Evolutionary conservation across 306 rosid genomes (phyloP), one percentile per base, ranked within the genome.

Genomic region (Cucurbita maxima): DNA sequence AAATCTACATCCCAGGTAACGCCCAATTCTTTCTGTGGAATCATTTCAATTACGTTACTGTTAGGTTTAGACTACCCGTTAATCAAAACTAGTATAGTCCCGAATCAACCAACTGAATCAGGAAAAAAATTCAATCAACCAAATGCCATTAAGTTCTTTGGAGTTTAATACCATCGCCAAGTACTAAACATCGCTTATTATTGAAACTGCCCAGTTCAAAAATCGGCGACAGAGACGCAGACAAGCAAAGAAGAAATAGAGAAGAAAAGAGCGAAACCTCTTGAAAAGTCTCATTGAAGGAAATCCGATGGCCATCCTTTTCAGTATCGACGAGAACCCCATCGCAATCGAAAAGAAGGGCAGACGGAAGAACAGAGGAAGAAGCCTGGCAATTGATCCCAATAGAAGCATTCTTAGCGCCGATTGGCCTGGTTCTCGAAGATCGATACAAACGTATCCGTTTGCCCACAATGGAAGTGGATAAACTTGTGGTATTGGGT

Each of bases 261-360:
- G 54, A 44, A 51, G 64, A 54, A 68, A 11, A 19, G 51, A 60
- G 30, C 3, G 8, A 19, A 45, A 89, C 96, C 92, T 94, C 98
- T 40, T 85, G 73, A 87, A 94, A 94, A 58, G 97, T 94, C 36
- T 94, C 90, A 59, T 94, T 94, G 79, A 94, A 94, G 25, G 99
- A 94, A 51, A 91, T 85, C 51, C 97, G 92, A 64, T 91, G 99
- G 8, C 99, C 99, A 67, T 94, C 97, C 76, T 94, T 94, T 88
- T 94, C 99, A 0, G 97, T 94, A 63, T 94, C 99, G 0, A 94
- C 99, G 18, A 94, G 97, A 63, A 94, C 99, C 5, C 99, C 99
- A 54, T 94, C 99, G 67, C 99, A 94, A 73, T 94, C 99, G 56
- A 94, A 94, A 8, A 94, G 84, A 81, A 94, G 97, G 66, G 97